phyloP scores from a whole-genome alignment of 2,329 filamentous ascomycete species.

The Aspergillus sojae region DNA sequence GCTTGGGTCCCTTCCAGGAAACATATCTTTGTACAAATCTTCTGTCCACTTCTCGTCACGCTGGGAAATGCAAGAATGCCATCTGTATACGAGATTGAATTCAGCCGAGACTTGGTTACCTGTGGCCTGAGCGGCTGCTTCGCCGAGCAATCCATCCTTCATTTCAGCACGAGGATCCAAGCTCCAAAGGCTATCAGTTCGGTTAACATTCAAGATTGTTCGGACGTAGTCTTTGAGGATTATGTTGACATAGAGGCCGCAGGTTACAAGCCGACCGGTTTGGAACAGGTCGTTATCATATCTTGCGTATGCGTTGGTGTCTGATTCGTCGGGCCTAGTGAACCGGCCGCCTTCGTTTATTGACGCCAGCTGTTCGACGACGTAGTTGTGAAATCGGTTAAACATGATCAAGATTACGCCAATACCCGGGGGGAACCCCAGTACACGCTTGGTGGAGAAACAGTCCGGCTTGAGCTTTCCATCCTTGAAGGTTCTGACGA shows the following conservation, averaged over 20 bases:
- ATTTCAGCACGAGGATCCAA: constrained; percentile 66
- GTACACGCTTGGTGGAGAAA: constrained; percentile 66
- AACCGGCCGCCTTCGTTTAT: constrained; percentile 70
- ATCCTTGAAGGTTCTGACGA: constrained; percentile 64
- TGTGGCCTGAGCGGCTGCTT: constrained; percentile 57
- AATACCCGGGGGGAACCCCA: constrained; percentile 71
- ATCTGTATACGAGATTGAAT: constrained; percentile 69
- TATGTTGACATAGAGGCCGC: constrained; percentile 61
- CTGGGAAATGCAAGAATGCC: constrained; percentile 63
- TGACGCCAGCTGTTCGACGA: constrained; percentile 61
- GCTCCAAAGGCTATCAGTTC: constrained; percentile 62
- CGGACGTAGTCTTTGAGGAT: constrained; percentile 61
- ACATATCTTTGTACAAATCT: constrained; percentile 53
- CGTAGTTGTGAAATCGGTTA: constrained; percentile 70
- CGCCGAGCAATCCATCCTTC: constrained; percentile 47
- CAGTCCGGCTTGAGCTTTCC: constrained; percentile 73
- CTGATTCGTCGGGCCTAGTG: constrained; percentile 57
- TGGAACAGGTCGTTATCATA: constrained; percentile 55
- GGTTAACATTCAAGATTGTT: constrained; percentile 63
- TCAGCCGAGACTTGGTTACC: constrained; percentile 70
- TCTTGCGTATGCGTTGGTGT: constrained; percentile 37
- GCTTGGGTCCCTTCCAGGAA: constrained; percentile 42
- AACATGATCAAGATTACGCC: constrained; percentile 69
- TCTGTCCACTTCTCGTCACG: constrained; percentile 66
- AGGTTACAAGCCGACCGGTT: constrained; percentile 56